These are phyloP conservation scores for Mortierella sp. DNA, from an alignment of 371 early-diverging fungal genomes.

Conservation along the genomic window DNA sequence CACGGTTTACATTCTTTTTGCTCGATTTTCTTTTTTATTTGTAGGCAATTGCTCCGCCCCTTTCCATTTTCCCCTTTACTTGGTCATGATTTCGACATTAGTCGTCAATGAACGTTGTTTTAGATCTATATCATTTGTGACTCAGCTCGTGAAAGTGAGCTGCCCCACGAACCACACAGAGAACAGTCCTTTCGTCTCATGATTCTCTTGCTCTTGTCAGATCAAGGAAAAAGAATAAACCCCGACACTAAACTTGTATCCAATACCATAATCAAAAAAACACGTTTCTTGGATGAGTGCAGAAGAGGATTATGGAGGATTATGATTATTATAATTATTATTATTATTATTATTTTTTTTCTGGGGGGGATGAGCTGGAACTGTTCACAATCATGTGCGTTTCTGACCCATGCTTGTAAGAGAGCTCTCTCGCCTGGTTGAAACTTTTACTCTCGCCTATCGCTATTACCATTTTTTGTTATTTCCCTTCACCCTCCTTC, in stretches of 20 bases:
- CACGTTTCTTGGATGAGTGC: neutral
- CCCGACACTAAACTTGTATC: too few species aligned
- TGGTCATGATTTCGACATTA: neutral
- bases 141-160: slow-evolving; percentile 29
- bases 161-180: neutral
- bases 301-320: neutral
- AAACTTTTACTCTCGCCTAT: slow-evolving; percentile 12
- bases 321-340: too few species aligned
- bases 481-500: neutral
- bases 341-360: too few species aligned
- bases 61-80: neutral
- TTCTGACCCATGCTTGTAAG: neutral
- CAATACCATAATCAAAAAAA: neutral
- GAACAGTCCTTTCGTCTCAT: neutral
- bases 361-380: too few species aligned
- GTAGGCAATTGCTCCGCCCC: neutral
- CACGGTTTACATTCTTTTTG: neutral
- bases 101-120: slow-evolving; percentile 1
- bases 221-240: neutral
- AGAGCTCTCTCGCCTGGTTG: too few species aligned
- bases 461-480: neutral
- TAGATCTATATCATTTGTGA: slow-evolving; percentile 21
- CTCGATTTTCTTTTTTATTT: neutral
- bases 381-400: neutral
- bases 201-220: neutral